A percentile compares a stretch with the other conserved stretches of the same genome.
These are phyloP conservation scores for Xylaria sp. DNA, from an alignment of 2,329 filamentous ascomycete species.

Conservation along the genomic window DNA sequence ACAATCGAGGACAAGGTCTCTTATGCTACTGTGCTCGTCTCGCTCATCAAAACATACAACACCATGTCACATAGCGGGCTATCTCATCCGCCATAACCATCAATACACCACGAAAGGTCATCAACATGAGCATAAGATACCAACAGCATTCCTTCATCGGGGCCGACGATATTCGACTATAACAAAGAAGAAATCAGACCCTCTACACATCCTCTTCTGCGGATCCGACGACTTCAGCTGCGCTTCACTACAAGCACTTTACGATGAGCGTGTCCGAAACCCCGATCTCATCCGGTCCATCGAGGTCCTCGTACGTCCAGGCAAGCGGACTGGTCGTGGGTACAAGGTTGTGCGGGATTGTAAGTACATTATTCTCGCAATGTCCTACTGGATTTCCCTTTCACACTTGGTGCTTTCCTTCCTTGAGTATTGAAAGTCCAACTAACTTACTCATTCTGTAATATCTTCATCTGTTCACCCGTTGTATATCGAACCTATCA, in stretches of 20 bases:
- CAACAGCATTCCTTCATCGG: background rate
- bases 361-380: slow-evolving; percentile 50
- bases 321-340: slow-evolving; percentile 81
- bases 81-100: background rate
- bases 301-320: slow-evolving; percentile 84
- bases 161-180: slow-evolving; percentile 6
- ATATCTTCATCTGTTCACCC: background rate
- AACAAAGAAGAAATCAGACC: slow-evolving; percentile 56
- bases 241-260: slow-evolving; percentile 76
- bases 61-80: background rate
- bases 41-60: slow-evolving; percentile 4
- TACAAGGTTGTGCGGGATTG: slow-evolving; percentile 74
- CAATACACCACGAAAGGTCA: background rate
- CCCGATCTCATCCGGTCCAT: slow-evolving; percentile 75
- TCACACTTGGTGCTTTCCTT: background rate
- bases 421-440: background rate
- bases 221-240: slow-evolving; percentile 93
- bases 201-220: slow-evolving; percentile 89
- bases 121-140: background rate
- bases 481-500: background rate
- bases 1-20: slow-evolving; percentile 4
- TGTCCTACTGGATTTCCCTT: background rate
- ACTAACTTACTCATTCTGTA: background rate
- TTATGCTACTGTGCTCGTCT: background rate
- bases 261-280: slow-evolving; percentile 65